These are phyloP conservation scores for Chlorella sorokiniana DNA, from an alignment of 139 green algal species.

Conservation along the genomic window DNA sequence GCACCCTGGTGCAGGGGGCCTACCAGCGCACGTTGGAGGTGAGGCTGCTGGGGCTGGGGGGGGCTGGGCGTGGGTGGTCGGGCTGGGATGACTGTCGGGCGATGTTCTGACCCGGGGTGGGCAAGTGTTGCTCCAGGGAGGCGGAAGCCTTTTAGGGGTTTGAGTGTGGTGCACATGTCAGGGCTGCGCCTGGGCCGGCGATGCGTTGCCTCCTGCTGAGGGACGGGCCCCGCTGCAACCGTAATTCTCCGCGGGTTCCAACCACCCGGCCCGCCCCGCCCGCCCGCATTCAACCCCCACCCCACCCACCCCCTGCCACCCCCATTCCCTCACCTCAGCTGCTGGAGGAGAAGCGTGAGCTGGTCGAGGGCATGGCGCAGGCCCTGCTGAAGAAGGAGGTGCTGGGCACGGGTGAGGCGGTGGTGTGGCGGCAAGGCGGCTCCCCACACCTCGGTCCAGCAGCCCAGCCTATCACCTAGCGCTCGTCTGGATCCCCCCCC, in stretches of 20 bases:
- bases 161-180: not conserved
- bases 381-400: slow-evolving; percentile 72
- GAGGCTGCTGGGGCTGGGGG: not conserved
- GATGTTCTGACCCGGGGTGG: too few species aligned
- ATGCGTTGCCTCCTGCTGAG: not conserved
- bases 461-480: not conserved
- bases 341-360: slow-evolving; percentile 79
- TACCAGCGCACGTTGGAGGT: slow-evolving; percentile 84
- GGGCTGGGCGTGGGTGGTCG: not conserved
- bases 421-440: not conserved
- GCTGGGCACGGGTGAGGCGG: slow-evolving; percentile 15
- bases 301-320: not conserved
- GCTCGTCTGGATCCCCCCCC: too few species aligned
- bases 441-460: not conserved
- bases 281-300: not conserved
- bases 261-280: not conserved
- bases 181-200: not conserved
- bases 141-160: not conserved
- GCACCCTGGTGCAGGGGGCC: slow-evolving; percentile 76
- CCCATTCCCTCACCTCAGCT: slow-evolving; percentile 50
- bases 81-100: not conserved
- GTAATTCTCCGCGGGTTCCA: too few species aligned
- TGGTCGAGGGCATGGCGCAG: slow-evolving; percentile 86
- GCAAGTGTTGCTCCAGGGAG: too few species aligned
- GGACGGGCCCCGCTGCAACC: too few species aligned